Base-by-base conservation (phyloP, 495 filamentous ascomycete genomes). In the Aspergillus leporis region DNA sequence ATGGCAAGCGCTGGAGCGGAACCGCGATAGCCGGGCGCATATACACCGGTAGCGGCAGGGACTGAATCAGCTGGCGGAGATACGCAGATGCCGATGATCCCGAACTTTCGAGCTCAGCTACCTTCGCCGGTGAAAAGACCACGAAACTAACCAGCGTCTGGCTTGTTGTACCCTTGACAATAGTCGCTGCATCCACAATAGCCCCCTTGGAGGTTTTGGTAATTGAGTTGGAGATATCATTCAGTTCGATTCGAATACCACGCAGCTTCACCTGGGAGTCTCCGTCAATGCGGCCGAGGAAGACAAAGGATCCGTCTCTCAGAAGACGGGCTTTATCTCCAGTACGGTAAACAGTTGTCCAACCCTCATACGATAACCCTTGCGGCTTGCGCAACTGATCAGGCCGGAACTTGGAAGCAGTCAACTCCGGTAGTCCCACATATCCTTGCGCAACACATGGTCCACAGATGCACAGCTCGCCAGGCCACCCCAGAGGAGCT, bases 211-310 rank as follows among this genome's bases (percentile, higher is more conserved):
- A 58, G 0, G 65, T 55, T 4, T 56, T 5, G 4, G 77, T 4
- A 0, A 81, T 68, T 4, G 60, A 51, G 1, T 19, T 56, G 34
- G 78, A 74, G 13, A 81, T 66, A 7, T 84, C 81, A 3, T 56
- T 18, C 0, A 83, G 66, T 3, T 83, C 80, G 16, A 82, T 73
- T 0, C 80, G 76, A 3, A 80, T 30, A 0, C 81, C 81, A 4
- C 74, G 64, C 1, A 83, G 36, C 60, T 84, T 83, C n/a, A 82
- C 60, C 57, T 80, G 76, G 1, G 67, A 74, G 55, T 77, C 51
- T 4, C 78, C 78, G 0, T 55, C 58, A n/a, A 80, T 73, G 3
- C 81, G 72, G 1, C 73, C 74, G 12, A 65, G 12, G n/a, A 64
- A 56, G 5, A 63, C 54, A 23, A 77, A 53, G 0, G 61, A 31